Evolutionary conservation across 2,329 filamentous ascomycete genomes (phyloP).

Genomic region (Calonectria henricotiae): DNA sequence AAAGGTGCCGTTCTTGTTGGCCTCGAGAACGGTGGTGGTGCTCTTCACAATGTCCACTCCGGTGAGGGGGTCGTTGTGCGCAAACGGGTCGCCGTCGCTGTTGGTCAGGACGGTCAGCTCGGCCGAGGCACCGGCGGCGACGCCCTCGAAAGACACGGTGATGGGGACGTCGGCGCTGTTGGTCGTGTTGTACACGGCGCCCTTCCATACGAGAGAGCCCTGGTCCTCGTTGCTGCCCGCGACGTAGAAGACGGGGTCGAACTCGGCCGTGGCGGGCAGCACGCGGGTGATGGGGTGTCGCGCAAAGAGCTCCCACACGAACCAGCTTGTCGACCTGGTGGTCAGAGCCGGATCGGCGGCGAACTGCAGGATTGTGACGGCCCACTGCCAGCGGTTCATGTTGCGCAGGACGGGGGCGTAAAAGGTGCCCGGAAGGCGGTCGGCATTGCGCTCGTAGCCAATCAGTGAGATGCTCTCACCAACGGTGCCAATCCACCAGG

Average conservation of each 20-base stretch:
- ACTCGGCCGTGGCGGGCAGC: constrained; percentile 61
- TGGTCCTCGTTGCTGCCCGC: constrained; percentile 64
- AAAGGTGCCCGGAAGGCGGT: constrained; percentile 70
- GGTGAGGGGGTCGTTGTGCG: constrained; percentile 62
- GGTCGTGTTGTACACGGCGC: constrained; percentile 69
- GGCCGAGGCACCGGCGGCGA: constrained; percentile 59
- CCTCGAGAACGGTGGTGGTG: constrained; percentile 59
- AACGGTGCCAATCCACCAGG: constrained; percentile 74
- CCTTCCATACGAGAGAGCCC: constrained; percentile 66
- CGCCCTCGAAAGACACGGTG: constrained; percentile 64
- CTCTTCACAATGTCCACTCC: constrained; percentile 68
- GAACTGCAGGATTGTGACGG: constrained; percentile 68
- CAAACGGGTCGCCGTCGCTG: constrained; percentile 60
- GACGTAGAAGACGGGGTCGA: constrained; percentile 68
- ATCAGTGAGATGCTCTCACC: constrained; percentile 78
- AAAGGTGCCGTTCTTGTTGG: constrained; percentile 65
- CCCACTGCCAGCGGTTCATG: constrained; percentile 68
- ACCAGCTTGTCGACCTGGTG: constrained; percentile 68
- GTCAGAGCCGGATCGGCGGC: constrained; percentile 66
- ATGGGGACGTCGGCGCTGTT: constrained; percentile 63
- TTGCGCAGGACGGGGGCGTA: constrained; percentile 69
- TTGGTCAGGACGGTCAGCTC: constrained; percentile 66
- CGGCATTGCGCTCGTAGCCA: constrained; percentile 76
- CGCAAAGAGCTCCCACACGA: constrained; percentile 67
- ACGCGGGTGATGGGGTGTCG: constrained; percentile 65